These are phyloP conservation scores for Gigaspora rosea DNA, from an alignment of 192 early-diverging fungal species.

Conservation along the genomic window DNA sequence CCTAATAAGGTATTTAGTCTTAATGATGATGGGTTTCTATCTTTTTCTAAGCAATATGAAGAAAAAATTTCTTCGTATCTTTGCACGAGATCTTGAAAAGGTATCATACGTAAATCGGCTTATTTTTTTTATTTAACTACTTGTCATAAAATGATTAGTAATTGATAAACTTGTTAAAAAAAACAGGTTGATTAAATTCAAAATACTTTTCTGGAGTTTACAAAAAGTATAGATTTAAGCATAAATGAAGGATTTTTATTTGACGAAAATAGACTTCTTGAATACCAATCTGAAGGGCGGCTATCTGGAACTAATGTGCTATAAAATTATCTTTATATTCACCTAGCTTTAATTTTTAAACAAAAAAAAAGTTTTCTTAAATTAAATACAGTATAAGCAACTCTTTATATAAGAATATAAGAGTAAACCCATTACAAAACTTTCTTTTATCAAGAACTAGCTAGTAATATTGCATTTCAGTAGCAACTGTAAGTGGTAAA, in stretches of 20 bases:
- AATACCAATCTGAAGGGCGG: no score
- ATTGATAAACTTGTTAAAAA: not conserved
- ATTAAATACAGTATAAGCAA: no score
- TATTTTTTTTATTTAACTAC: not conserved
- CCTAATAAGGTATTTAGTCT: conserved; percentile 63
- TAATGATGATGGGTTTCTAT: conserved; percentile 63
- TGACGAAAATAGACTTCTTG: no score
- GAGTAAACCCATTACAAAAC: no score
- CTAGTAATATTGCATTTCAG: no score
- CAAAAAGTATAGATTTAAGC: not conserved
- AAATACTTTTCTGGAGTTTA: not conserved
- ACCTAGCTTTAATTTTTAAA: no score
- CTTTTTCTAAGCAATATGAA: conserved; percentile 65
- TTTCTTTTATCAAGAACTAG: no score
- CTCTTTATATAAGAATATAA: no score
- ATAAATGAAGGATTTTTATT: not conserved
- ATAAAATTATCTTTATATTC: no score
- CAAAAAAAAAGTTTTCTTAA: no score
- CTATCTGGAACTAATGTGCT: no score
- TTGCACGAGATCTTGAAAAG: conserved; percentile 57
- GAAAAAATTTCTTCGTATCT: conserved; percentile 72
- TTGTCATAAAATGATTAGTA: not conserved
- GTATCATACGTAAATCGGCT: conserved; percentile 14
- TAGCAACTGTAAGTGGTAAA: no score
- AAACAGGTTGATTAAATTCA: not conserved